phyloP scores from a whole-genome alignment of 116 monocot genomes.

The Trichopus zeylanicus region DNA sequence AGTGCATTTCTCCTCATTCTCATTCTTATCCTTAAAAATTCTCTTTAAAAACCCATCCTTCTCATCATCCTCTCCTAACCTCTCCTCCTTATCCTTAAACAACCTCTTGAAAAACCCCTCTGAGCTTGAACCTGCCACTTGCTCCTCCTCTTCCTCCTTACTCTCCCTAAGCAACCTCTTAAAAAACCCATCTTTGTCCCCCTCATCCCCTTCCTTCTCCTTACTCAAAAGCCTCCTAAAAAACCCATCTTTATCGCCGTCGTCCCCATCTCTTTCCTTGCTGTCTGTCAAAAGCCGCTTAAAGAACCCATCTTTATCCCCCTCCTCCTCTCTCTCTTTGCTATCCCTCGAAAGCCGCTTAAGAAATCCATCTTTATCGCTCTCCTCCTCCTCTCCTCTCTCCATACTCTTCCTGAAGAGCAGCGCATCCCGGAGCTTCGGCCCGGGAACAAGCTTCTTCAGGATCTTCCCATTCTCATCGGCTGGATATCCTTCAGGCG shows the following conservation, averaged over 20 bases:
- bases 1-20: conserved; percentile 36
- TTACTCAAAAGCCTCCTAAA: conserved; percentile 25
- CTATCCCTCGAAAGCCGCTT: conserved; percentile 17
- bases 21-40: conserved; percentile 50
- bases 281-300: conserved; percentile 19
- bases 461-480: conserved; percentile 43
- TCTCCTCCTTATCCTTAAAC: conserved; percentile 35
- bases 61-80: conserved; percentile 23
- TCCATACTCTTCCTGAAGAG: conserved; percentile 60
- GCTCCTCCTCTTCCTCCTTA: conserved; percentile 24
- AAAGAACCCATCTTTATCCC: conserved; percentile 36
- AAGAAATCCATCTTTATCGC: conserved; percentile 19
- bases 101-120: conserved; percentile 34
- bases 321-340: conserved; percentile 11
- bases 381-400: conserved; percentile 17
- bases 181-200: conserved; percentile 30
- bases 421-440: conserved; percentile 75
- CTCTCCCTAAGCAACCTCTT: conserved; percentile 22
- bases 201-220: conserved; percentile 30
- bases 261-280: conserved; percentile 29
- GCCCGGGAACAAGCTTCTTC: conserved; percentile 81
- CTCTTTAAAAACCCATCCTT: conserved; percentile 53
- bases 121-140: conserved; percentile 19
- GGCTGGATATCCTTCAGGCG: conserved; percentile 20
- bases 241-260: conserved; percentile 28